Conservation (phyloP, 2,329 filamentous ascomycete genomes). For the Ophiostoma himal-ulmi region DNA sequence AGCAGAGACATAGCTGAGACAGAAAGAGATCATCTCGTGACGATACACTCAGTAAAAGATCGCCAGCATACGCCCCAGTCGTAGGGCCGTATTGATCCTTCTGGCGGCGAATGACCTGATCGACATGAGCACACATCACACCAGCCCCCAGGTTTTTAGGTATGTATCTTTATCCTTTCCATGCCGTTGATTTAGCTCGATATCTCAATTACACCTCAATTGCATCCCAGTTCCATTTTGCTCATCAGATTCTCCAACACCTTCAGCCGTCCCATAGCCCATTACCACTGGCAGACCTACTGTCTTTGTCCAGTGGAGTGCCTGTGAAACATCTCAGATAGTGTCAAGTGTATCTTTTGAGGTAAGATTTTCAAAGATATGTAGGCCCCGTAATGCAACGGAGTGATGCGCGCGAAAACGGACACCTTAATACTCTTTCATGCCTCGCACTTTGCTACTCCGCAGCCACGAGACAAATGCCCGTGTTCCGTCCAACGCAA, state of each 20-base stretch:
- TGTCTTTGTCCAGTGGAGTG: background rate
- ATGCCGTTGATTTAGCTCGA: background rate
- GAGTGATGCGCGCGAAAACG: background rate
- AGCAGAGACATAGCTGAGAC: background rate
- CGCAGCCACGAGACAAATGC: slow-evolving; percentile 1
- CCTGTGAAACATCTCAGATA: background rate
- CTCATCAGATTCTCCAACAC: background rate
- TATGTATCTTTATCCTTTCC: background rate
- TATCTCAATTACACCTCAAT: background rate
- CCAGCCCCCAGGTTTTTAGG: background rate
- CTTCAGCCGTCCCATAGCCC: background rate
- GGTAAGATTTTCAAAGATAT: background rate
- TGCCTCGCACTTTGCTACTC: background rate
- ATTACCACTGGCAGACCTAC: background rate
- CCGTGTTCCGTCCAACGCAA: background rate
- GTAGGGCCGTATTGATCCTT: background rate
- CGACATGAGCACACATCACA: background rate
- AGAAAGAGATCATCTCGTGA: background rate
- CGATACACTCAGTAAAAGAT: background rate
- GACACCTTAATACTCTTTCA: background rate
- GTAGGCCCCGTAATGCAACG: slow-evolving; percentile 1
- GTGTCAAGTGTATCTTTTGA: background rate
- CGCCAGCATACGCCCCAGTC: background rate
- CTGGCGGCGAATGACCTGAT: slow-evolving; percentile 6
- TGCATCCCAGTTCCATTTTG: background rate